Evolutionary conservation across 805 yeast species (phyloP).

Genomic region (Teunomyces funiuensis): DNA sequence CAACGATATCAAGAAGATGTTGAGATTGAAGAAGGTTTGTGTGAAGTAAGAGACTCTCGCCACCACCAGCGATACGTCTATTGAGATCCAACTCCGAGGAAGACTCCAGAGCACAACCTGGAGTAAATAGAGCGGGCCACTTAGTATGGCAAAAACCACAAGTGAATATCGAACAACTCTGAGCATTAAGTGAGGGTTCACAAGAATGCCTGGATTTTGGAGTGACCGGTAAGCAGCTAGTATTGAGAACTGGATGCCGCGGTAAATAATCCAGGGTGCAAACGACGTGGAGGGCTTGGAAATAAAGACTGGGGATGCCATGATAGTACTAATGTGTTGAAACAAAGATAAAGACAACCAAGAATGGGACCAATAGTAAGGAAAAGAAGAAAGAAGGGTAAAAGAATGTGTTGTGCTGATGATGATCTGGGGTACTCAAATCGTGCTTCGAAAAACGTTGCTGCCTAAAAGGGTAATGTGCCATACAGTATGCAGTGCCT

Average conservation of each 20-base stretch:
- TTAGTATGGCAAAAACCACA: constrained; percentile 7
- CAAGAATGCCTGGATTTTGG: constrained; percentile 34
- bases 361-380: background rate
- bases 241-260: constrained; percentile 55
- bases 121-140: constrained; percentile 9
- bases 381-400: too few relatives aligned
- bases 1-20: constrained; percentile 18
- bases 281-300: constrained; percentile 59
- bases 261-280: constrained; percentile 44
- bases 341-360: background rate
- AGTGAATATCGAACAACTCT: constrained; percentile 1
- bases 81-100: background rate
- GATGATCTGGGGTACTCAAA: background rate
- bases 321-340: constrained; percentile 14
- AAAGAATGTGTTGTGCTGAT: background rate
- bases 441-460: background rate
- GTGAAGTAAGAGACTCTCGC: constrained; percentile 12
- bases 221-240: constrained; percentile 49
- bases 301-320: constrained; percentile 62
- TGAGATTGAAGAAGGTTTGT: constrained; percentile 17
- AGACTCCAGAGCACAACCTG: background rate
- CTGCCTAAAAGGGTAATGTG: constrained; percentile 1
- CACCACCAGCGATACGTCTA: constrained; percentile 1
- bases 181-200: background rate
- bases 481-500: background rate